phyloP scores from a whole-genome alignment of 805 yeast species.

The Dipodascopsis uninucleata region DNA sequence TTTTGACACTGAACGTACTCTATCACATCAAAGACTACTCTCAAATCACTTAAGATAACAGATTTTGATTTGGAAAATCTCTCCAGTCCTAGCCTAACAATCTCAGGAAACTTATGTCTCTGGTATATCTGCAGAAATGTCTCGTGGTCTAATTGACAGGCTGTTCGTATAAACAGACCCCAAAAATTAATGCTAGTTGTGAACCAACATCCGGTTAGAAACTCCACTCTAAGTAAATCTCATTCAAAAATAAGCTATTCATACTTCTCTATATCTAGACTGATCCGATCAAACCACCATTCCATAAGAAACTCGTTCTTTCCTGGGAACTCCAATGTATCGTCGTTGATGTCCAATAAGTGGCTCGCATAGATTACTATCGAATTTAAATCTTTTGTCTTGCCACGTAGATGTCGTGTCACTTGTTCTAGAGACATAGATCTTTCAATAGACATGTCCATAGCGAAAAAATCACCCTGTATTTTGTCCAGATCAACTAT shows the following conservation, averaged over 20 bases:
- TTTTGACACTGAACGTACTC: not conserved
- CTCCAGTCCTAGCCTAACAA: not conserved
- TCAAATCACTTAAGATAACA: too few species aligned
- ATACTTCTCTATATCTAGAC: constrained; percentile 40
- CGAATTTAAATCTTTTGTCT: constrained; percentile 23
- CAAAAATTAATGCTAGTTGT: constrained; percentile 11
- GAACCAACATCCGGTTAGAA: not conserved
- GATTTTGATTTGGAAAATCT: not conserved
- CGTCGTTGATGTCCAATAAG: constrained; percentile 22
- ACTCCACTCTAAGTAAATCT: too few species aligned
- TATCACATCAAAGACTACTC: constrained; percentile 3
- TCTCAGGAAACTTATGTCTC: constrained; percentile 17
- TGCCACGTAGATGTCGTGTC: constrained; percentile 35
- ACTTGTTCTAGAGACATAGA: constrained; percentile 31
- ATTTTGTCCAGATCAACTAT: not conserved
- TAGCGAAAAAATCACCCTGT: too few species aligned
- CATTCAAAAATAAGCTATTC: too few species aligned
- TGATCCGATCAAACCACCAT: constrained; percentile 36
- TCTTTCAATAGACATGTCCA: too few species aligned
- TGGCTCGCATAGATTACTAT: constrained; percentile 29
- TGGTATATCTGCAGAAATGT: constrained; percentile 7
- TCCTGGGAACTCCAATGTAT: constrained; percentile 34
- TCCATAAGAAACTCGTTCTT: constrained; percentile 36
- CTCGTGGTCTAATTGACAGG: constrained; percentile 3
- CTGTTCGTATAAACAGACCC: constrained; percentile 11